Percentiles rank a stretch among this genome's conserved stretches.
Conservation (phyloP, 2,329 filamentous ascomycete genomes). For the Pseudocercospora cruenta region DNA sequence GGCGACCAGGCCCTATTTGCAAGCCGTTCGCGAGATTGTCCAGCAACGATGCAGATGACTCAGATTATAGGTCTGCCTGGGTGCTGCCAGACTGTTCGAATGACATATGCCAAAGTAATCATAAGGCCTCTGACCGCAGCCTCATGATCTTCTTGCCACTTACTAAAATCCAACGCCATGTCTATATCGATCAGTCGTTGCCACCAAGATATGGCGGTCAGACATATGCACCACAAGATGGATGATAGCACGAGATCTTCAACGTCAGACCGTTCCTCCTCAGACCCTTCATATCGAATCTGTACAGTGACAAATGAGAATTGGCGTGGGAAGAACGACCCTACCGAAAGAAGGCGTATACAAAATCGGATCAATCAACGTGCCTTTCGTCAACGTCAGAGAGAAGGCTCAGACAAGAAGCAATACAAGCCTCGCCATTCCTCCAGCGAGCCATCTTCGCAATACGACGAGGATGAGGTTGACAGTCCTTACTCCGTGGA, state of each 20-base stretch:
- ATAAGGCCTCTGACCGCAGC: constrained; percentile 2
- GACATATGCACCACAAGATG: constrained; percentile 5
- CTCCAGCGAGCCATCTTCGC: constrained; percentile 17
- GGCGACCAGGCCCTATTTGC: constrained; percentile 17
- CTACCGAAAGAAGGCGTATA: constrained; percentile 36
- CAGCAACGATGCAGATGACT: constrained; percentile 23
- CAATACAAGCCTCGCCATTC: constrained; percentile 26
- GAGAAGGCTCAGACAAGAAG: constrained; percentile 33
- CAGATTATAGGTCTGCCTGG: constrained; percentile 15
- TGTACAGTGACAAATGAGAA: constrained; percentile 24
- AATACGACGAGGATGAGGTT: constrained; percentile 11
- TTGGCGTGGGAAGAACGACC: constrained; percentile 38
- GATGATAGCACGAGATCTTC: constrained; percentile 4
- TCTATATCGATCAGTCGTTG: constrained; percentile 15
- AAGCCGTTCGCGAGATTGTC: constrained; percentile 16
- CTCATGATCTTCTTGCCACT: constrained; percentile 9
- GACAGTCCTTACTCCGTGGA: constrained; percentile 2
- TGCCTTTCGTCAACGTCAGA: constrained; percentile 38
- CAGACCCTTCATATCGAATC: constrained; percentile 14
- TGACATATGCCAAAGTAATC: constrained; percentile 21
- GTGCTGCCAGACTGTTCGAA: constrained; percentile 12
- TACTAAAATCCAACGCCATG: not conserved
- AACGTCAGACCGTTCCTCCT: constrained; percentile 11
- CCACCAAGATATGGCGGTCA: constrained; percentile 16
- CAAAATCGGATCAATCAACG: constrained; percentile 39